phyloP scores from a whole-genome alignment of 176 grass and related monocot species.

The Tillandsia fasciculata region DNA sequence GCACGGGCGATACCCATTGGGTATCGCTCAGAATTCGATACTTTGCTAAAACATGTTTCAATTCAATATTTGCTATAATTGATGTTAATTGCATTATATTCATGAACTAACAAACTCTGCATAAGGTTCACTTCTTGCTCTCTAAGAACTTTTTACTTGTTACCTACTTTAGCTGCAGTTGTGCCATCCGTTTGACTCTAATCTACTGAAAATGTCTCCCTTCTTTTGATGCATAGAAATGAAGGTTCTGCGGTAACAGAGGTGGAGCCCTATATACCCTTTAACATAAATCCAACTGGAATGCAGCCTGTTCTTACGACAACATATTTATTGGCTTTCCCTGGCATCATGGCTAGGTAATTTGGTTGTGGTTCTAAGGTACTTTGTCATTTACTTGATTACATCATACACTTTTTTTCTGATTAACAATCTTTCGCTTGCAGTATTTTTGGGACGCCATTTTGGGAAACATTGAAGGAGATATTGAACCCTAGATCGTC shows the following conservation, averaged over 20 bases:
- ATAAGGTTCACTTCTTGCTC: background rate
- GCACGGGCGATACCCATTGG: too few relatives aligned
- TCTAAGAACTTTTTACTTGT: too few relatives aligned
- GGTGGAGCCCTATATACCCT: conserved; percentile 95
- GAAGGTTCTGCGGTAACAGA: conserved; percentile 61
- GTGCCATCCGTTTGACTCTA: too few relatives aligned
- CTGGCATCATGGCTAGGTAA: conserved; percentile 88
- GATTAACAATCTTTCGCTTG: conserved; percentile 23
- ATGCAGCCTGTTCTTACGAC: conserved; percentile 94
- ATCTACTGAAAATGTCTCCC: background rate
- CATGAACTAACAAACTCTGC: background rate
- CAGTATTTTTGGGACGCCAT: conserved; percentile 69
- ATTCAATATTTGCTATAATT: too few relatives aligned
- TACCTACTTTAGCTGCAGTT: too few relatives aligned
- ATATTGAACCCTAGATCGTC: conserved; percentile 71
- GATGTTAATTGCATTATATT: too few relatives aligned
- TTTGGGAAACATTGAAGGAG: conserved; percentile 70
- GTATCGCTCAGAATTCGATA: too few relatives aligned
- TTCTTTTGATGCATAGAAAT: conserved; percentile 20
- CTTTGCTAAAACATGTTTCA: too few relatives aligned
- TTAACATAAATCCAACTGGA: conserved; percentile 94
- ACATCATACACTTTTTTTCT: conserved; percentile 18
- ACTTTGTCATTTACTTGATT: background rate
- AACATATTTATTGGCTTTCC: conserved; percentile 82
- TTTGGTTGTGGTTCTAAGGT: conserved; percentile 5